Evolutionary conservation across 2,329 filamentous ascomycete genomes (phyloP).

Genomic region (Ophiostoma sp.): DNA sequence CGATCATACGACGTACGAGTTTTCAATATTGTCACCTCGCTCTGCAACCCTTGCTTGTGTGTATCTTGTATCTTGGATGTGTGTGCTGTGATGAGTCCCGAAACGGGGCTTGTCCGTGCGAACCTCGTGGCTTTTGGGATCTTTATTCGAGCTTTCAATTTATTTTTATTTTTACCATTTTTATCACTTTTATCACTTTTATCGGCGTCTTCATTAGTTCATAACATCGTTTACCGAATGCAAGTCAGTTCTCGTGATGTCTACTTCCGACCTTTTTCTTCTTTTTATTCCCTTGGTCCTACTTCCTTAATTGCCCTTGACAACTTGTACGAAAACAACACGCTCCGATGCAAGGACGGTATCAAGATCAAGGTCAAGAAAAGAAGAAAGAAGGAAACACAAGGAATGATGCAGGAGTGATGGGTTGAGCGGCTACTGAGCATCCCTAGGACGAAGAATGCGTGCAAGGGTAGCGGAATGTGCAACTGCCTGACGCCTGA

Average conservation of each 20-base stretch:
- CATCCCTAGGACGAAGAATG: not conserved
- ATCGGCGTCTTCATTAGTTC: no score
- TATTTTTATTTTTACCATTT: not conserved
- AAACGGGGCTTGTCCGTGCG: not conserved
- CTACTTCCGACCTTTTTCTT: no score
- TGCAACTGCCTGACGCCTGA: not conserved
- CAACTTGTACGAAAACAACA: not conserved
- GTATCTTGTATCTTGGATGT: not conserved
- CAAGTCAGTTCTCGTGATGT: no score
- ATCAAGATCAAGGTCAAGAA: not conserved
- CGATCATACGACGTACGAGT: constrained; percentile 11
- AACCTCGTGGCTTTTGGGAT: constrained; percentile 1
- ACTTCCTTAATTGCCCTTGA: not conserved
- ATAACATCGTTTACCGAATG: no score
- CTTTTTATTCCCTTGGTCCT: no score
- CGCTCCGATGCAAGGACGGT: not conserved
- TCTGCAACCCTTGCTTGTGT: constrained; percentile 5
- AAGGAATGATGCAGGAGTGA: not conserved
- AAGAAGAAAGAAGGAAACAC: not conserved
- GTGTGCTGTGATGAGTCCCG: not conserved
- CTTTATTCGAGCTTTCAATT: no score
- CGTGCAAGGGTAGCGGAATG: not conserved
- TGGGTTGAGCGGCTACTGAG: not conserved
- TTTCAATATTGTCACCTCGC: constrained; percentile 5
- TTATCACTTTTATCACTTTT: not conserved